These are phyloP conservation scores for Lunasporangiospora selenospora DNA, from an alignment of 192 early-diverging fungal genomes.

Conservation along the genomic window DNA sequence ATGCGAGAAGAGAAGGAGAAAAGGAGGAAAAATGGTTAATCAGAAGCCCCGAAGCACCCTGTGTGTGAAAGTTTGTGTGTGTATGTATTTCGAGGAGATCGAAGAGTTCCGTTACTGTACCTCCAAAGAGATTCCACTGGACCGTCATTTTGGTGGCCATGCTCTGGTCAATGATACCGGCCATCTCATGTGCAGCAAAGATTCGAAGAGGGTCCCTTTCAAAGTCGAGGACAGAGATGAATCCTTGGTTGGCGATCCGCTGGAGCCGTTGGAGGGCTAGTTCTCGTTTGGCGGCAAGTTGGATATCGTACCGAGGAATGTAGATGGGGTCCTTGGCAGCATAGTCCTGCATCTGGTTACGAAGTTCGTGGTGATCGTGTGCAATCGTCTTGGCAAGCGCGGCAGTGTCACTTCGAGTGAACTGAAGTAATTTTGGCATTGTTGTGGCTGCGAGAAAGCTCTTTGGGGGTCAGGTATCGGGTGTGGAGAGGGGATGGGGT, in stretches of 20 bases:
- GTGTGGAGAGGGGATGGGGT: no score
- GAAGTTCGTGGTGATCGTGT: slow-evolving; percentile 63
- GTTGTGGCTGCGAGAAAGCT: no score
- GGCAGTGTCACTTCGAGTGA: slow-evolving; percentile 33
- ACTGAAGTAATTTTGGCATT: no score
- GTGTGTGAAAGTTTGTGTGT: no score
- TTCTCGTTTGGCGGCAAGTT: slow-evolving; percentile 66
- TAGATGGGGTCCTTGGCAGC: slow-evolving; percentile 59
- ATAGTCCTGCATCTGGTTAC: slow-evolving; percentile 56
- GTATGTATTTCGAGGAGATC: no score
- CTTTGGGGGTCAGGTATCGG: no score
- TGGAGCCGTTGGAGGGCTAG: slow-evolving; percentile 64
- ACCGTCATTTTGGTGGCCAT: slow-evolving; percentile 75
- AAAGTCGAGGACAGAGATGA: slow-evolving; percentile 73
- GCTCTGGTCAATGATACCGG: slow-evolving; percentile 76
- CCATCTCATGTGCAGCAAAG: slow-evolving; percentile 73
- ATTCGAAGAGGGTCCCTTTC: slow-evolving; percentile 72
- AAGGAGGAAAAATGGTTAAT: no score
- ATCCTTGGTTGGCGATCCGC: slow-evolving; percentile 55
- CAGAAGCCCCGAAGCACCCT: no score
- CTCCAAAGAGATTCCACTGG: slow-evolving; percentile 73
- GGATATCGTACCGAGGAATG: slow-evolving; percentile 70
- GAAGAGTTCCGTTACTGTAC: no score
- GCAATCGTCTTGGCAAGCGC: slow-evolving; percentile 43
- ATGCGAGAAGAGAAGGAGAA: no score